A percentile compares a stretch with the other conserved stretches of the same genome.
These are phyloP conservation scores for Didymella arachidicola DNA, from an alignment of 2,329 filamentous ascomycete species.

Conservation along the genomic window DNA sequence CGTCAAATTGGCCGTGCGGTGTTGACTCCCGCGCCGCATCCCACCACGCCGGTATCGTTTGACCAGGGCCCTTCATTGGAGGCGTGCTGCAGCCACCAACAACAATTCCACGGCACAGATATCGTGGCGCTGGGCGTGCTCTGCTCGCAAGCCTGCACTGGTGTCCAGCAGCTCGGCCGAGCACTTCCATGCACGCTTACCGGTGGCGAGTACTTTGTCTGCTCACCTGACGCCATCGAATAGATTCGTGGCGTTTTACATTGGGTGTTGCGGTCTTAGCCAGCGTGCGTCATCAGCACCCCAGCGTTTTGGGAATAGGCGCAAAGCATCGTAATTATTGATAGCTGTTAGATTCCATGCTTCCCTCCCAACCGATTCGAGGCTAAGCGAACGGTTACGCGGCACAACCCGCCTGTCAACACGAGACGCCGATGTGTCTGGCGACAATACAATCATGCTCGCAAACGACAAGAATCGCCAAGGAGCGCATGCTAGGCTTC, in stretches of 20 bases:
- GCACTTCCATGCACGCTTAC: too few species aligned
- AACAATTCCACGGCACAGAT: background rate
- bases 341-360: background rate
- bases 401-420: background rate
- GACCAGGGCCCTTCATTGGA: background rate
- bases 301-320: background rate
- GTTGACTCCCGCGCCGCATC: background rate
- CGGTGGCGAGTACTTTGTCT: background rate
- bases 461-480: background rate
- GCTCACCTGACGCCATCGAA: background rate
- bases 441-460: background rate
- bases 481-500: background rate
- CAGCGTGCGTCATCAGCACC: background rate
- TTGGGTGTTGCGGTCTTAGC: background rate
- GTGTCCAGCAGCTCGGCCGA: background rate
- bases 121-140: background rate
- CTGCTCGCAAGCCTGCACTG: background rate
- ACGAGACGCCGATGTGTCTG: background rate
- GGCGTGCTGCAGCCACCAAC: constrained; percentile 1
- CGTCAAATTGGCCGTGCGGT: background rate
- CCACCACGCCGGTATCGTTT: background rate
- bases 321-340: background rate
- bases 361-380: background rate
- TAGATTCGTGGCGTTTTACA: background rate
- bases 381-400: background rate